phyloP scores from a whole-genome alignment of 768 basidiomycete genomes.

The Panus rudis region DNA sequence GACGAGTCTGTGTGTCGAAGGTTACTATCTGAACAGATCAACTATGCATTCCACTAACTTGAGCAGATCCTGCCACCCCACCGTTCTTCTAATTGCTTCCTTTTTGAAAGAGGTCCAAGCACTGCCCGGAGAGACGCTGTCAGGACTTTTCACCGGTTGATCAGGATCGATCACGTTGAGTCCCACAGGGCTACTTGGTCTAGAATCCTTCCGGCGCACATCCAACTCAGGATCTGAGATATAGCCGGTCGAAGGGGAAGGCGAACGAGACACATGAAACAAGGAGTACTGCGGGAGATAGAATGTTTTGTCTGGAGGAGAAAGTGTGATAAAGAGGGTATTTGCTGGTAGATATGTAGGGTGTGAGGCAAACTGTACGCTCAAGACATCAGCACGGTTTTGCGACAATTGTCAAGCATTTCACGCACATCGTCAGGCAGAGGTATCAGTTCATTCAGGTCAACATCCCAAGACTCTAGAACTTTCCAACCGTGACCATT shows the following conservation, averaged over 20 bases:
- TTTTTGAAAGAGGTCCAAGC: slow-evolving; percentile 2
- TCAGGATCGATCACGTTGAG: neutral
- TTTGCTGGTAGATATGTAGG: slow-evolving; percentile 59
- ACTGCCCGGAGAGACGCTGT: neutral
- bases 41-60: slow-evolving; percentile 39
- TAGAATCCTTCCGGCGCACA: slow-evolving; percentile 26
- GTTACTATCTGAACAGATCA: slow-evolving; percentile 4
- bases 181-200: neutral
- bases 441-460: slow-evolving; percentile 49
- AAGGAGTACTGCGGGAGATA: slow-evolving; percentile 39
- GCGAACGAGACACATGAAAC: slow-evolving; percentile 31
- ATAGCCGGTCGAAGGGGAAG: slow-evolving; percentile 58
- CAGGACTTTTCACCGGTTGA: neutral
- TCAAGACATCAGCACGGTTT: neutral
- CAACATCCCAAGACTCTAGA: slow-evolving; percentile 61
- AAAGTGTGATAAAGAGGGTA: slow-evolving; percentile 59
- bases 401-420: slow-evolving; percentile 8
- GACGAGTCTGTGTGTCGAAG: slow-evolving; percentile 26
- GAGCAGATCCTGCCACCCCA: slow-evolving; percentile 62
- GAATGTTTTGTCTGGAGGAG: slow-evolving; percentile 53
- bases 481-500: slow-evolving; percentile 42
- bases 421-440: slow-evolving; percentile 55
- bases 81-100: slow-evolving; percentile 33
- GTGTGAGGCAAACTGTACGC: slow-evolving; percentile 30
- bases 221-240: slow-evolving; percentile 67